Evolutionary conservation across 306 rosid genomes (phyloP).

Genomic region (Rubus idaeus): DNA sequence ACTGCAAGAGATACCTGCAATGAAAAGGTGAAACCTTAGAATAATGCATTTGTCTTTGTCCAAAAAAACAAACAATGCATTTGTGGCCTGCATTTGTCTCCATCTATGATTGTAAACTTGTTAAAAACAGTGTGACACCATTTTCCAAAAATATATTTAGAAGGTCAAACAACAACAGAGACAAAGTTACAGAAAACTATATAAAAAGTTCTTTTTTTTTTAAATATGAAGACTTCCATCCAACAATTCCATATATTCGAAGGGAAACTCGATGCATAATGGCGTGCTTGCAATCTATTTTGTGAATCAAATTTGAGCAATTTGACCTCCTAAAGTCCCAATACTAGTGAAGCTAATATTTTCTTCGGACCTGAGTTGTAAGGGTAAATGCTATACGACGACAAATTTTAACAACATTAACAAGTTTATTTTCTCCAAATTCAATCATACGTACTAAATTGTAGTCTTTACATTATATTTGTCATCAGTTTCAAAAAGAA

Average conservation of each 20-base stretch:
- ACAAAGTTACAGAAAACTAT: background rate
- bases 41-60: constrained; percentile 33
- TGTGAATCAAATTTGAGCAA: no score
- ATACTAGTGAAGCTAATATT: no score
- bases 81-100: constrained; percentile 39
- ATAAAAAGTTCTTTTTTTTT: background rate
- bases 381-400: no score
- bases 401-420: no score
- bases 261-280: background rate
- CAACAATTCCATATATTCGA: background rate
- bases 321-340: no score
- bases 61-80: constrained; percentile 2
- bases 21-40: constrained; percentile 29
- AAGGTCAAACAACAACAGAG: constrained; percentile 21
- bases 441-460: no score
- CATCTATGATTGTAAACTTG: constrained; percentile 2
- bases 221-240: background rate
- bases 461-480: no score
- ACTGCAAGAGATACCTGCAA: constrained; percentile 23
- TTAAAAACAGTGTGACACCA: background rate
- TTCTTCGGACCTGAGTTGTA: no score
- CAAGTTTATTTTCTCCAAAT: no score
- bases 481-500: no score
- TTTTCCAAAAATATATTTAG: constrained; percentile 5
- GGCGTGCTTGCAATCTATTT: background rate